Evolutionary conservation across 306 rosid genomes (phyloP).

Genomic region (Inga oerstediana): DNA sequence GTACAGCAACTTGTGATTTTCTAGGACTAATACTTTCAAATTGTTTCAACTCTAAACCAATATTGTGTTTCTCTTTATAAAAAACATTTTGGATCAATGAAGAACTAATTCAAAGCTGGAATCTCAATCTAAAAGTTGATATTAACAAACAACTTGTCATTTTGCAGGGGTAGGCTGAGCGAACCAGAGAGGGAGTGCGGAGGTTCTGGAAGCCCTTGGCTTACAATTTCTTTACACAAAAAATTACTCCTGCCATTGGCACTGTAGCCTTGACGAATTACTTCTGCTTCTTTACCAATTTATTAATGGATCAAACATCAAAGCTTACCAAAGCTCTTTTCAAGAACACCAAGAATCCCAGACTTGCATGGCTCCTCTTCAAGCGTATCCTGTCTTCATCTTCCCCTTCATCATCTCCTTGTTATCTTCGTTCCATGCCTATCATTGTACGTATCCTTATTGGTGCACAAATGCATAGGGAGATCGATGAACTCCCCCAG

Average conservation of each 20-base stretch:
- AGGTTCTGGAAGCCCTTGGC: not conserved
- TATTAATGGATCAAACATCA: not conserved
- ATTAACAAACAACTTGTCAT: not conserved
- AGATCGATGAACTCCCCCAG: slow-evolving; percentile 58
- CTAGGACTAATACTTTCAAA: not conserved
- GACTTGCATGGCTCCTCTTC: slow-evolving; percentile 79
- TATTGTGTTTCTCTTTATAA: not conserved
- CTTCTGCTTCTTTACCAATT: not conserved
- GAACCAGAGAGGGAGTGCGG: not conserved
- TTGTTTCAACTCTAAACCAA: not conserved
- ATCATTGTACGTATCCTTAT: slow-evolving; percentile 62
- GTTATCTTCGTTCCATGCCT: slow-evolving; percentile 43
- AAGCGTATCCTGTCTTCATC: slow-evolving; percentile 55
- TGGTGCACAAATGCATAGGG: slow-evolving; percentile 54
- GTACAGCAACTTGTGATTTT: not conserved
- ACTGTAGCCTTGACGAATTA: not conserved
- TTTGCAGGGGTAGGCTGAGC: not conserved
- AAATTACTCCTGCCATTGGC: not conserved
- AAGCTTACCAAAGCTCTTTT: not conserved
- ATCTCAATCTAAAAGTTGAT: not conserved
- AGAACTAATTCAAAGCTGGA: not conserved
- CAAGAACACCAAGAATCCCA: not conserved
- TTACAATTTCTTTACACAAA: not conserved
- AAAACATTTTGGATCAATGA: not conserved
- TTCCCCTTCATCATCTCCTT: slow-evolving; percentile 4